These are phyloP conservation scores for Botryotinia convoluta DNA, from an alignment of 2,329 filamentous ascomycete species.

Conservation along the genomic window DNA sequence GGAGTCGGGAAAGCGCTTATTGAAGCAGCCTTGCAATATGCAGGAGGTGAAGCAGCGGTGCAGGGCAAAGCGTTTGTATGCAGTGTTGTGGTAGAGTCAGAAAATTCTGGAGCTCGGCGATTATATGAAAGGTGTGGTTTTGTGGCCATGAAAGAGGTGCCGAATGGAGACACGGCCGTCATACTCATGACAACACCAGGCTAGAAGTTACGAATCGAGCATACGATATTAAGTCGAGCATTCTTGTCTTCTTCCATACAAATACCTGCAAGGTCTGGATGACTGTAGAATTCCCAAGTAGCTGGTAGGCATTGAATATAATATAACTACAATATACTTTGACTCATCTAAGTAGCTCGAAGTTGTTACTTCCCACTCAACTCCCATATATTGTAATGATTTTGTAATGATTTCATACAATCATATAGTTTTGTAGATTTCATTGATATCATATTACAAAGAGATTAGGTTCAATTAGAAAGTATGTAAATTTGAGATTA, in stretches of 20 bases:
- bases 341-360: neutral
- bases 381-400: neutral
- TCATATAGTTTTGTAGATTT: neutral
- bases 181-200: conserved; percentile 26
- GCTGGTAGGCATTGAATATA: neutral
- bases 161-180: conserved; percentile 17
- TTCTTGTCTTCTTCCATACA: neutral
- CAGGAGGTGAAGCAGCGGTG: conserved; percentile 31
- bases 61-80: conserved; percentile 30
- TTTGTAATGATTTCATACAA: neutral
- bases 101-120: conserved; percentile 38
- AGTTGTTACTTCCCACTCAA: neutral
- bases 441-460: neutral
- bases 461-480: neutral
- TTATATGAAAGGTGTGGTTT: conserved; percentile 42
- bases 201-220: neutral
- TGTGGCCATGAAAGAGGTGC: conserved; percentile 29
- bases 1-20: conserved; percentile 41
- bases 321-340: neutral
- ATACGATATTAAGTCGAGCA: neutral
- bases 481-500: neutral
- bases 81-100: conserved; percentile 40
- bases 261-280: neutral
- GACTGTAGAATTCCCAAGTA: neutral
- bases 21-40: conserved; percentile 34